Base-by-base conservation (phyloP, 768 basidiomycete genomes). In the Agaricus sinodeliciosus region DNA sequence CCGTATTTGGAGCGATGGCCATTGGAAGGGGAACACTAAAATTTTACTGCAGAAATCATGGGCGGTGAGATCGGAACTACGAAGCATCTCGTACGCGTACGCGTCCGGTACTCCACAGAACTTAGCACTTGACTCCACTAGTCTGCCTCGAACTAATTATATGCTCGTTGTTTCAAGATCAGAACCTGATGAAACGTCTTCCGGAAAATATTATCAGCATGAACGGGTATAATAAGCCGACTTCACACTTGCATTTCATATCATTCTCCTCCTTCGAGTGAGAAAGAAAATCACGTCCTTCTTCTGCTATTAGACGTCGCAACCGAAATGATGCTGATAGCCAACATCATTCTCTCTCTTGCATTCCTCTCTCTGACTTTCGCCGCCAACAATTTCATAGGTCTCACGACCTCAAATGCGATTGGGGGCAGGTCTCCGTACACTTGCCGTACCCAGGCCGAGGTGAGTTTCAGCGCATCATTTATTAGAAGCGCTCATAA, bases 401-500 rank as follows among this genome's bases (percentile, higher is more conserved):
- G 69, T 3, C 43, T 72, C n/a, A 60, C 57, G 12, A 63, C 59
- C n/a, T 64, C 69, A 11, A 72, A 71, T 55, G 65, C 67, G 51
- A 61, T 62, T 12, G 66, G 62, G n/a, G 63, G 62, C 0, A 59
- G 58, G 7, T 41, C 57, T 0, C 36, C 60, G 2, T 72, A 69
- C 49, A 68, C 65, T 3, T 71, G 70, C 56, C 60, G 69, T 36
- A 67, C 67, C 7, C 69, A 70, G 53, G 59, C 57, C 9, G 64
- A 72, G 57, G 70, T 69, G 8, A 26, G 51, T 31, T 8, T 51
- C n/a, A 11, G 4, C 6, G 8, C 11, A 31, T 31, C 7, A 31
- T 31, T 31, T 31, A 2, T 31, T 31, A 7, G 31, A 31, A 11
- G 31, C 11, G 31, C 31, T 31, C 11, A 11, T 31, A 5, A 31